These are phyloP conservation scores for Nitzschia putrida DNA, from an alignment of 108 stramenopile genomes.

Conservation along the genomic window DNA sequence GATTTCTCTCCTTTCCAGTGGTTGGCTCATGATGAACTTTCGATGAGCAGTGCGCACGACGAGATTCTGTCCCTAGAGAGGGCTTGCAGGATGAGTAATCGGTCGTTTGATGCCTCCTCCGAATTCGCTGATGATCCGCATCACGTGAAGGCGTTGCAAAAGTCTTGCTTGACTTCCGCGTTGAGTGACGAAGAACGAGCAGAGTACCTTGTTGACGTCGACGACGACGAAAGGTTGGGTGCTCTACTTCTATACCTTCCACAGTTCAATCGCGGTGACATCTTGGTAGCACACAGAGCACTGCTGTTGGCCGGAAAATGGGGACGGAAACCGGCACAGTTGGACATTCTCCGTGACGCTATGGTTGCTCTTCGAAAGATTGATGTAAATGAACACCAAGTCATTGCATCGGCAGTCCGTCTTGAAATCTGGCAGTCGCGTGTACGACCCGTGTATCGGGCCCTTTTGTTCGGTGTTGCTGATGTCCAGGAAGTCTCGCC, in stretches of 20 bases:
- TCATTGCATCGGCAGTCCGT: conserved; percentile 40
- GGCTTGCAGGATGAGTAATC: conserved; percentile 60
- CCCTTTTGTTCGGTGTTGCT: conserved; percentile 71
- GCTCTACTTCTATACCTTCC: conserved; percentile 48
- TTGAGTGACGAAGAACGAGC: conserved; percentile 36
- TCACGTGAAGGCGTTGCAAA: conserved; percentile 43
- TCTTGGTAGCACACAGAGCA: conserved; percentile 72
- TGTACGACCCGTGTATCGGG: conserved; percentile 67
- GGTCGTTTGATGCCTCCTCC: conserved; percentile 66
- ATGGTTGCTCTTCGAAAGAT: conserved; percentile 54
- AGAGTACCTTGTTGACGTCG: conserved; percentile 45
- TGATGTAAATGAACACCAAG: conserved; percentile 31
- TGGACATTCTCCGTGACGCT: conserved; percentile 46
- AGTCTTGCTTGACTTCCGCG: conserved; percentile 40
- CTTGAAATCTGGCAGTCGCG: conserved; percentile 72
- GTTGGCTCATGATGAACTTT: conserved; percentile 75
- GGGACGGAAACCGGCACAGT: conserved; percentile 53
- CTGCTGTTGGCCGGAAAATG: conserved; percentile 62
- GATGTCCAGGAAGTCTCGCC: conserved; percentile 66
- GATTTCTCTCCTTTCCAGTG: conserved; percentile 78
- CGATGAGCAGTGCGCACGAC: conserved; percentile 70
- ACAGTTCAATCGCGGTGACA: conserved; percentile 36
- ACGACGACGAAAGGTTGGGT: conserved; percentile 41
- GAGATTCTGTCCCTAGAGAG: conserved; percentile 62
- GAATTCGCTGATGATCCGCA: conserved; percentile 51